A percentile compares a stretch with the other conserved stretches of the same genome.
phyloP scores from a whole-genome alignment of 164 flowering plant species.

The Magnolia kwangsiensis region DNA sequence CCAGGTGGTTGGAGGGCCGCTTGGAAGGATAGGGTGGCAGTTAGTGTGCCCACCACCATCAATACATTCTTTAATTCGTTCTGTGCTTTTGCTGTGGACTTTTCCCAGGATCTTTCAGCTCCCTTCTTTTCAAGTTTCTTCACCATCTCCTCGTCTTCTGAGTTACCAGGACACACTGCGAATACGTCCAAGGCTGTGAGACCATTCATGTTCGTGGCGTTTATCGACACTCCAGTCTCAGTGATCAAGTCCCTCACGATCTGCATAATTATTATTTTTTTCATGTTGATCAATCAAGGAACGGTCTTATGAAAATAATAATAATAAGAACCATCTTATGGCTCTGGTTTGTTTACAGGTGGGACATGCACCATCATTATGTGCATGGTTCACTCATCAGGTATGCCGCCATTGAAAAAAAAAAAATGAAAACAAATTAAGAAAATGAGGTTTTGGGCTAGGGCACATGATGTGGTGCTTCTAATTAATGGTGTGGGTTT shows the following conservation, averaged over 20 bases:
- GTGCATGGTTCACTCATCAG: too few species aligned
- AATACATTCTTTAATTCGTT: not conserved
- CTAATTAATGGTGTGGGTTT: too few species aligned
- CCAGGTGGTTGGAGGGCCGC: not conserved
- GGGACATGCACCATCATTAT: not conserved
- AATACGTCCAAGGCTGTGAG: slow-evolving; percentile 1
- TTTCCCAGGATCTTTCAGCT: not conserved
- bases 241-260: not conserved
- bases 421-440: too few species aligned
- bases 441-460: too few species aligned
- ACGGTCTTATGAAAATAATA: not conserved
- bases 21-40: not conserved
- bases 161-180: not conserved
- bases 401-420: not conserved
- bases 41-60: not conserved
- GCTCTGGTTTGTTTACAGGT: not conserved
- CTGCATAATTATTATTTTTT: not conserved
- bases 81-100: not conserved
- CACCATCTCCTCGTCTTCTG: not conserved
- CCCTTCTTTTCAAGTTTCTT: not conserved
- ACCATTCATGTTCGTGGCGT: not conserved
- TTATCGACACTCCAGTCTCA: not conserved
- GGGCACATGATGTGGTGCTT: too few species aligned
- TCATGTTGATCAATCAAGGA: not conserved
- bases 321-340: too few species aligned